Evolutionary conservation across 768 basidiomycete species (phyloP).

Genomic region (Lentinula edodes): DNA sequence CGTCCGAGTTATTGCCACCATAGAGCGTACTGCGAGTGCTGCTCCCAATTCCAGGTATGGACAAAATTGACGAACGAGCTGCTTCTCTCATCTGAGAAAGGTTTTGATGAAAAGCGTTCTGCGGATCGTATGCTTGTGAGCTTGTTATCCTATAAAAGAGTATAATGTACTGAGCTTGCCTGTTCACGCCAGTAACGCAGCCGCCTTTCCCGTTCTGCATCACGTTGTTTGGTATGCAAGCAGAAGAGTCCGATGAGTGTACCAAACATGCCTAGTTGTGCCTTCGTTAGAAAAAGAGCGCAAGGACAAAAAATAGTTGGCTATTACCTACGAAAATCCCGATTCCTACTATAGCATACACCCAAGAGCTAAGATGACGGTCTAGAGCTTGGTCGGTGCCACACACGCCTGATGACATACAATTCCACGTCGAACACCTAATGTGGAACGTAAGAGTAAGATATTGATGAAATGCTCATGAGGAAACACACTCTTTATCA

Average conservation of each 20-base stretch:
- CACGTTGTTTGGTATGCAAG: constrained; percentile 67
- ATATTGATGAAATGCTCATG: background rate
- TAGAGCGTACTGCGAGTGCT: constrained; percentile 47
- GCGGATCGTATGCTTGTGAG: constrained; percentile 3
- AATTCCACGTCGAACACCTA: constrained; percentile 78
- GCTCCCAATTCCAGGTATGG: constrained; percentile 34
- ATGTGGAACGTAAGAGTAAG: background rate
- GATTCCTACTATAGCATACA: constrained; percentile 66
- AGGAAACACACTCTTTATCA: constrained; percentile 57
- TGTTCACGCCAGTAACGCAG: constrained; percentile 90
- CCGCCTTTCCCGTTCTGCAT: constrained; percentile 75
- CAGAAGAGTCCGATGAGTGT: constrained; percentile 65
- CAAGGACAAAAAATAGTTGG: background rate
- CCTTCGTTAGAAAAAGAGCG: background rate
- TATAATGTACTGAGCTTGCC: constrained; percentile 27
- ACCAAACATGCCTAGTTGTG: constrained; percentile 59
- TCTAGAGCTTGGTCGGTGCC: constrained; percentile 55
- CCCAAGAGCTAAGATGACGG: constrained; percentile 58
- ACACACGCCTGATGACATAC: constrained; percentile 55
- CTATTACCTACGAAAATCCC: constrained; percentile 67
- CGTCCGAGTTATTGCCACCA: constrained; percentile 47
- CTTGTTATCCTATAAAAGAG: constrained; percentile 1
- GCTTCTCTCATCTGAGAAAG: constrained; percentile 75
- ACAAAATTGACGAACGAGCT: constrained; percentile 60
- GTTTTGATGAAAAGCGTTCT: constrained; percentile 80